phyloP scores from a whole-genome alignment of 1,284 basidiomycete genomes.

The Malassezia japonica region DNA sequence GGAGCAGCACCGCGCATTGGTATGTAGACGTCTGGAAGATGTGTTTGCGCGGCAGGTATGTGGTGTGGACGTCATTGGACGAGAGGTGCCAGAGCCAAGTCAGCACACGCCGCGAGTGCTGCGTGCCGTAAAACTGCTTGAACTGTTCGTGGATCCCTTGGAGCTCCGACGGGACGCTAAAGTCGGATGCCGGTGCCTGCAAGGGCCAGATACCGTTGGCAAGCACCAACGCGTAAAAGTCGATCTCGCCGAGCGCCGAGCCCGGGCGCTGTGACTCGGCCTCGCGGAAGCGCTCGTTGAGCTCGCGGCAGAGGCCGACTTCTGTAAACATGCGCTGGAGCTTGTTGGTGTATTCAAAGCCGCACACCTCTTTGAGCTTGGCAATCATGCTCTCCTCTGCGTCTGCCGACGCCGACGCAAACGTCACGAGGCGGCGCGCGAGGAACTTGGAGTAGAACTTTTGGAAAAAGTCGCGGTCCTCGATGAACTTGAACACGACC shows the following conservation, averaged over 20 bases:
- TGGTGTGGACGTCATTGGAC: constrained; percentile 88
- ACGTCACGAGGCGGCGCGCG: constrained; percentile 85
- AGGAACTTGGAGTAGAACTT: constrained; percentile 97
- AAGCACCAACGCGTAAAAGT: constrained; percentile 84
- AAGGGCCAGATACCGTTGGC: constrained; percentile 96
- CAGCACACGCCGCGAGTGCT: constrained; percentile 87
- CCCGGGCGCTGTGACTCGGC: constrained; percentile 72
- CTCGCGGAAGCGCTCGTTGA: constrained; percentile 93
- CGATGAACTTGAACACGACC: constrained; percentile 97
- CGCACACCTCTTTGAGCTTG: constrained; percentile 93
- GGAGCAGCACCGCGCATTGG: constrained; percentile 85
- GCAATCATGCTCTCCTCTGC: constrained; percentile 97
- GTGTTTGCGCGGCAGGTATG: constrained; percentile 86
- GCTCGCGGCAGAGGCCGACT: constrained; percentile 88
- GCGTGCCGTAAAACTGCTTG: constrained; percentile 82
- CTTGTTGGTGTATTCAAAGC: constrained; percentile 98
- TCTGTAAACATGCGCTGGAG: constrained; percentile 98
- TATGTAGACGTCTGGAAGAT: constrained; percentile 90
- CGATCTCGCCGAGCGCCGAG: constrained; percentile 53
- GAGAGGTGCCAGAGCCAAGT: constrained; percentile 98
- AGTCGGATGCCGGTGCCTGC: constrained; percentile 70
- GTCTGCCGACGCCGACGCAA: constrained; percentile 88
- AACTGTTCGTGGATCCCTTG: constrained; percentile 80
- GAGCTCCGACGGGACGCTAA: constrained; percentile 80
- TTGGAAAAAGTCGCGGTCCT: constrained; percentile 99